Percentiles rank a stretch among this genome's conserved stretches.
These are phyloP conservation scores for Artomyces pyxidatus DNA, from an alignment of 768 basidiomycete genomes.

Conservation along the genomic window DNA sequence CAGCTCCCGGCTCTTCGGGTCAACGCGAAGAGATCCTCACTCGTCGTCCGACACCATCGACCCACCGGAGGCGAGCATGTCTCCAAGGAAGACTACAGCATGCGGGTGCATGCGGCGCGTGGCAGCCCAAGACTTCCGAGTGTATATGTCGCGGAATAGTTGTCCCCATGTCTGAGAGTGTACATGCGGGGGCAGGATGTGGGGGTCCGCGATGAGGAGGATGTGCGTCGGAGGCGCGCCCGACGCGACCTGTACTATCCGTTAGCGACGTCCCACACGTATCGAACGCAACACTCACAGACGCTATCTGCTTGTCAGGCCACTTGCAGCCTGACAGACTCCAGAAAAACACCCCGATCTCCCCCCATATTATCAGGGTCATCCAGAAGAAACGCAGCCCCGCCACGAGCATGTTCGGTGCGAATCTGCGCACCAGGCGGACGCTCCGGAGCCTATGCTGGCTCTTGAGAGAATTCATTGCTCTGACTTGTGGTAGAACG, in stretches of 20 bases:
- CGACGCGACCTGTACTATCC: neutral
- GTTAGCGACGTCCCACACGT: neutral
- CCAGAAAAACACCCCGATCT: constrained; percentile 47
- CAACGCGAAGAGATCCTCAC: constrained; percentile 36
- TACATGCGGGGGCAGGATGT: constrained; percentile 56
- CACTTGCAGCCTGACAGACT: constrained; percentile 46
- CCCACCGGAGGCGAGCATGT: constrained; percentile 86
- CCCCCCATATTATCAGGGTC: constrained; percentile 61
- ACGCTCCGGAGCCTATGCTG: neutral
- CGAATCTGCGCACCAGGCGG: constrained; percentile 1
- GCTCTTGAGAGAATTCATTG: neutral
- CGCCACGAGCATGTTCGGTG: constrained; percentile 1
- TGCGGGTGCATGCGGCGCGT: constrained; percentile 55
- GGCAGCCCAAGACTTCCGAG: constrained; percentile 77
- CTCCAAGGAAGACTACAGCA: constrained; percentile 75
- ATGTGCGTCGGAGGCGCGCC: constrained; percentile 37
- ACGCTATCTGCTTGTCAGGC: constrained; percentile 31
- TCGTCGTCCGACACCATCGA: constrained; percentile 54
- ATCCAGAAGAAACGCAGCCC: constrained; percentile 52
- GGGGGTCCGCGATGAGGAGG: constrained; percentile 81
- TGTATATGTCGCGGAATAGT: constrained; percentile 66
- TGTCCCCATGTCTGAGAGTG: constrained; percentile 63
- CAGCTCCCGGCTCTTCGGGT: neutral
- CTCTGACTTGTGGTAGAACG: neutral
- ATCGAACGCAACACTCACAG: neutral